Evolutionary conservation across 148 eudicot species (phyloP), one percentile per base, ranked within the genome.

Genomic region (Rhododendron ferrugineum): DNA sequence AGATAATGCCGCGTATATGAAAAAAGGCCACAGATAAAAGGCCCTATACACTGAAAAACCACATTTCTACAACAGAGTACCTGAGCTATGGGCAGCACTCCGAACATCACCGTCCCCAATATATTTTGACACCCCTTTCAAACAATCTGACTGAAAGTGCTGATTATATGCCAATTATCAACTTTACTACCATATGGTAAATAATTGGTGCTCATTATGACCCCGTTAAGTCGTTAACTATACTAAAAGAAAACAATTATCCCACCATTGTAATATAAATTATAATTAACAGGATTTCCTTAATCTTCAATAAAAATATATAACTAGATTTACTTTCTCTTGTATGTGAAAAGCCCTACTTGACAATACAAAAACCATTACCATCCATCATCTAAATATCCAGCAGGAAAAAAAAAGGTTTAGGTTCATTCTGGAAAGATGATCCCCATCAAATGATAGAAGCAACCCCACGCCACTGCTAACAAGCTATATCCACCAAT

Each of bases 401-500:
- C 11, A 23, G 32, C 13, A 20, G 28, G 13, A 18, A 40, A 62
- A 37, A 22, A 60, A 8, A 46, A 46, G 49, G 22, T 3, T 36
- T 9, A 64, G 22, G 34, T 37, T 23, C 26, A 82, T 44, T 64
- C 47, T 32, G 13, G 14, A 44, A 76, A 64, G 49, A 81, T 37
- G 73, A 60, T 81, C 49, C 75, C 26, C 46, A 42, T 62, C 23
- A 52, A 26, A 42, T 5, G 23, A 82, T 4, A 23, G 15, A 42
- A 64, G 76, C 84, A 82, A 83, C 22, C 46, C 40, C 11, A 44
- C 8, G 44, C n/a, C 64, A 66, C 50, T 14, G 42, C 62, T 26
- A 80, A 74, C 60, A 80, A 28, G 82, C 16, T 79, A 80, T 28
- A 50, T 58, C 49, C 56, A 72, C 30, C 77, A 23, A 75, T n/a